These are phyloP conservation scores for Pterocarpus macrocarpus DNA, from an alignment of 306 rosid species.

Conservation along the genomic window DNA sequence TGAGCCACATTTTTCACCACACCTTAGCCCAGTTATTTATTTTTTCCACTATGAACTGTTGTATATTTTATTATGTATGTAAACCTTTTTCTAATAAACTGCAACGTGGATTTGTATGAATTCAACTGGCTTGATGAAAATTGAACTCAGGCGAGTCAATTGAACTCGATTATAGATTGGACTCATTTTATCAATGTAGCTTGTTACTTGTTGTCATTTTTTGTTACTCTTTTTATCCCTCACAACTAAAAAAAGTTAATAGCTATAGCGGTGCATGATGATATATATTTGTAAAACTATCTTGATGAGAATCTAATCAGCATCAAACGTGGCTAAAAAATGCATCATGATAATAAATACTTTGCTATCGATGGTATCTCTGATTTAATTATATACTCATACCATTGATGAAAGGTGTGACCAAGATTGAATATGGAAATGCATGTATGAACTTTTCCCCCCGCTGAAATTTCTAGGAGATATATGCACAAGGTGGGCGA, in stretches of 20 bases:
- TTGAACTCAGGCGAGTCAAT: neutral
- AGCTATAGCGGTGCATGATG: too few relatives aligned
- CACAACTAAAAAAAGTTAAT: too few relatives aligned
- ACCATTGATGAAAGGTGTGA: neutral
- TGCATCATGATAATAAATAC: neutral
- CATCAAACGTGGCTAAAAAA: too few relatives aligned
- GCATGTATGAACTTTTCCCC: neutral
- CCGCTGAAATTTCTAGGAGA: constrained; percentile 59
- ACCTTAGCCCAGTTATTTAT: neutral
- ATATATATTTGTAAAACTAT: too few relatives aligned
- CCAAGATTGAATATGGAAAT: too few relatives aligned
- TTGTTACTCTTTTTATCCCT: too few relatives aligned
- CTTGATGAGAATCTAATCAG: too few relatives aligned
- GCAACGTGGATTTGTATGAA: neutral
- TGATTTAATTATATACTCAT: neutral
- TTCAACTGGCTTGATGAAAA: neutral
- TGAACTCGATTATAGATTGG: too few relatives aligned
- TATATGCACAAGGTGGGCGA: constrained; percentile 74
- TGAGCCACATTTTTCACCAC: neutral
- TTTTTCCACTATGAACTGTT: neutral
- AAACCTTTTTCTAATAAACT: neutral
- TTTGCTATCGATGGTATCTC: neutral
- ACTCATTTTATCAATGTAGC: too few relatives aligned
- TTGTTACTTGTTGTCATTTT: too few relatives aligned
- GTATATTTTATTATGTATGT: neutral